Conservation (phyloP, 73 alveolate genomes). For the Paramecium primaurelia region DNA sequence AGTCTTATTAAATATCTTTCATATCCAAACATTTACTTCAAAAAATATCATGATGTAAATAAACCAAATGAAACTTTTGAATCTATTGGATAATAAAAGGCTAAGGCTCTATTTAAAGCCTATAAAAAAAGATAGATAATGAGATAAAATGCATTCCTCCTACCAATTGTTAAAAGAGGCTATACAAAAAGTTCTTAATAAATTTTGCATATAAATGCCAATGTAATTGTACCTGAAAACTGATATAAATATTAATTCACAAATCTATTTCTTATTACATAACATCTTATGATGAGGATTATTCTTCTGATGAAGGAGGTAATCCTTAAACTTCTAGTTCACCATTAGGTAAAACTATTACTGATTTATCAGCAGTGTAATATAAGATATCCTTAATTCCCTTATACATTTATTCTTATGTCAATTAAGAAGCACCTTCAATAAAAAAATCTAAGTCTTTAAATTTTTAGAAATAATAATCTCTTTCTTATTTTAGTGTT, state of each 20-base stretch:
- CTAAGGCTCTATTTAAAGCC: not conserved
- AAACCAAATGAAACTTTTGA: not conserved
- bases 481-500: constrained; percentile 40
- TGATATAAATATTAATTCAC: not conserved
- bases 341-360: constrained; percentile 10
- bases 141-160: not conserved
- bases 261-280: not conserved
- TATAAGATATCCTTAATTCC: constrained; percentile 50
- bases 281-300: not conserved
- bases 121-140: not conserved
- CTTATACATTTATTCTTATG: constrained; percentile 3
- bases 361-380: constrained; percentile 30
- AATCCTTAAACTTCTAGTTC: constrained; percentile 15
- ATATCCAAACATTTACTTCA: not conserved
- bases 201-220: not conserved
- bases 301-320: not conserved
- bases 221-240: not conserved
- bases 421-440: not conserved
- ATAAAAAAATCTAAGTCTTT: constrained; percentile 37
- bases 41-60: not conserved
- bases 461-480: constrained; percentile 46
- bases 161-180: not conserved
- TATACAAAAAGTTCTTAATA: not conserved
- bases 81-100: not conserved
- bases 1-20: not conserved